Base-by-base conservation (phyloP, 2,329 filamentous ascomycete species). In the Penicillium aurantiogriseum region DNA sequence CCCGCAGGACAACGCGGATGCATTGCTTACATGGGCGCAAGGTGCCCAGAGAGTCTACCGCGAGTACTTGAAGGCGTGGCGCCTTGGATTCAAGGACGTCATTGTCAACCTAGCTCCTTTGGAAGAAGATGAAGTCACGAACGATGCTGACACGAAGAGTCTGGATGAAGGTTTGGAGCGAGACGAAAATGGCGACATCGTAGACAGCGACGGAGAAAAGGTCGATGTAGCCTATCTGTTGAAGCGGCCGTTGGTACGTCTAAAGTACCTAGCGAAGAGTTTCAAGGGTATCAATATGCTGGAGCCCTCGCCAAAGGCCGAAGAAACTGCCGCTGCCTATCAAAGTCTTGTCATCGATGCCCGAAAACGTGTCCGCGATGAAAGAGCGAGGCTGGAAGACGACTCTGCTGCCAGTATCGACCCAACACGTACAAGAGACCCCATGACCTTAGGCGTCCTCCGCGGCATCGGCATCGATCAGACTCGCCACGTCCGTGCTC, bases 191-290 rank as follows among this genome's bases (percentile, higher is more conserved):
- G 84, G 84, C 11, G 84, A 87, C 66, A 77, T 87, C 17, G 76
- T 86, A 49, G 86, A 92, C 63, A 85, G 85, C 35, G 83, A 93
- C 61, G 94, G 93, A 13, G 91, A 97, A 72, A 86, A 91, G 51
- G 92, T 97, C 9, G 94, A 97, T 71, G 94, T 99, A 47, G 92
- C 92, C 8, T 95, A 94, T 74, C 81, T 99, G 45, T 80, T 99
- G 51, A 97, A 96, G 76, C 82, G 93, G 53, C 94, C 94, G 0
- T 77, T 99, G 42, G 87, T 96, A 23, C 85, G 94, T 46, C 80
- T 97, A 59, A 97, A 96, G 73, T 90, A 92, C 74, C 85, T 99
- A 60, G 81, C 88, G 43, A 96, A 92, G 73, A 88, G 91, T 38
- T 85, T 96, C 67, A 91, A 89, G 79, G 88, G 76, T 0, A 77